Conservation (phyloP, 306 rosid species). For the Inga leiocalycina region DNA sequence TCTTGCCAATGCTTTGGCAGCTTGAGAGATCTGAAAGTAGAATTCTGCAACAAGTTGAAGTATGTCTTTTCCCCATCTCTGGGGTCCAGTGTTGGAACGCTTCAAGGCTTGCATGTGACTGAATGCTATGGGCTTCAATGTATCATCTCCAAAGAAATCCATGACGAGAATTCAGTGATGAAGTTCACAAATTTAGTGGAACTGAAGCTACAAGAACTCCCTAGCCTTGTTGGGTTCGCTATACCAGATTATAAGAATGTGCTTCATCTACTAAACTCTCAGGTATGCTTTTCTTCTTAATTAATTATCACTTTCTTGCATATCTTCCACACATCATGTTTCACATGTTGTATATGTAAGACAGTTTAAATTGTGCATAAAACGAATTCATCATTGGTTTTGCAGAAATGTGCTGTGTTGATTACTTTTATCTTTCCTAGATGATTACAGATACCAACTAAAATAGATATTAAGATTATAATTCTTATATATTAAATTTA, state of each 20-base stretch:
- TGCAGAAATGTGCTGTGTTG: neutral
- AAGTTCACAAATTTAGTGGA: constrained; percentile 18
- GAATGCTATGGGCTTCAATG: constrained; percentile 23
- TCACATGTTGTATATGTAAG: neutral
- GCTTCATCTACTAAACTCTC: neutral
- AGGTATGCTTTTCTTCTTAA: neutral
- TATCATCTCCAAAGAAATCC: neutral
- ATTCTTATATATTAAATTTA: too few species aligned
- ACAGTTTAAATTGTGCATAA: neutral
- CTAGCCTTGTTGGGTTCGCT: constrained; percentile 3
- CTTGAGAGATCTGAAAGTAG: constrained; percentile 4
- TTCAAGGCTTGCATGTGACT: constrained; percentile 28
- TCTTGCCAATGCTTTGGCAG: constrained; percentile 21
- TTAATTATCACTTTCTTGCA: neutral
- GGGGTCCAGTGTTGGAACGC: constrained; percentile 3
- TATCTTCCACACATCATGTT: neutral
- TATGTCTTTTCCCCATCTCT: constrained; percentile 12
- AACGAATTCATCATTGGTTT: neutral
- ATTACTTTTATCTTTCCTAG: neutral
- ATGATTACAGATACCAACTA: neutral
- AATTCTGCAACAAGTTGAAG: constrained; percentile 21
- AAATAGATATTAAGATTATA: too few species aligned
- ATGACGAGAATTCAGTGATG: neutral
- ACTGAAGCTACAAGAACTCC: constrained; percentile 23
- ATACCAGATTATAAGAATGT: neutral